Percentiles rank a stretch among this genome's conserved stretches.
phyloP scores from a whole-genome alignment of 2,329 filamentous ascomycete genomes.

The Neopestalotiopsis sp. region DNA sequence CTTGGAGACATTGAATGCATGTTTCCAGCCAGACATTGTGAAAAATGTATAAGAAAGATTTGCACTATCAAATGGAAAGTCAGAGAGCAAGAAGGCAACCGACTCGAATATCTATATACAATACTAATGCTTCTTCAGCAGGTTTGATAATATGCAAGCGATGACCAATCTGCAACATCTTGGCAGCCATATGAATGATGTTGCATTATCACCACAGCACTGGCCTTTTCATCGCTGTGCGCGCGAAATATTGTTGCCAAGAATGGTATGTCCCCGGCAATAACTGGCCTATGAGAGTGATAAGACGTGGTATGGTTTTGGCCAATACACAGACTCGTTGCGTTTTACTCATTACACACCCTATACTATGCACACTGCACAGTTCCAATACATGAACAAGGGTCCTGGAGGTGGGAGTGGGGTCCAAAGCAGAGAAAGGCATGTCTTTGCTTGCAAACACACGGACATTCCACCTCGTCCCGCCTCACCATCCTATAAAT shows the following conservation, averaged over 20 bases:
- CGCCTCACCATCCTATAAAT: neutral
- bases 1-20: slow-evolving; percentile 28
- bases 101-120: neutral
- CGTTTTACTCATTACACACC: neutral
- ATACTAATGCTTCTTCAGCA: neutral
- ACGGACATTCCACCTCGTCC: neutral
- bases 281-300: neutral
- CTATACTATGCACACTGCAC: neutral
- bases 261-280: neutral
- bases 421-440: neutral
- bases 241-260: neutral
- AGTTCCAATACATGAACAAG: neutral
- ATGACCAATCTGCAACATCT: neutral
- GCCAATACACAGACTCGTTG: neutral
- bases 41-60: neutral
- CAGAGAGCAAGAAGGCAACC: neutral
- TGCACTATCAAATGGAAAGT: neutral
- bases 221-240: neutral
- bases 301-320: neutral
- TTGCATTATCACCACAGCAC: neutral
- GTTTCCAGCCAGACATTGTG: slow-evolving; percentile 25
- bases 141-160: neutral
- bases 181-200: neutral
- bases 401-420: neutral
- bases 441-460: neutral